These are phyloP conservation scores for Macrophomina tecta DNA, from an alignment of 2,329 filamentous ascomycete genomes.

Conservation along the genomic window DNA sequence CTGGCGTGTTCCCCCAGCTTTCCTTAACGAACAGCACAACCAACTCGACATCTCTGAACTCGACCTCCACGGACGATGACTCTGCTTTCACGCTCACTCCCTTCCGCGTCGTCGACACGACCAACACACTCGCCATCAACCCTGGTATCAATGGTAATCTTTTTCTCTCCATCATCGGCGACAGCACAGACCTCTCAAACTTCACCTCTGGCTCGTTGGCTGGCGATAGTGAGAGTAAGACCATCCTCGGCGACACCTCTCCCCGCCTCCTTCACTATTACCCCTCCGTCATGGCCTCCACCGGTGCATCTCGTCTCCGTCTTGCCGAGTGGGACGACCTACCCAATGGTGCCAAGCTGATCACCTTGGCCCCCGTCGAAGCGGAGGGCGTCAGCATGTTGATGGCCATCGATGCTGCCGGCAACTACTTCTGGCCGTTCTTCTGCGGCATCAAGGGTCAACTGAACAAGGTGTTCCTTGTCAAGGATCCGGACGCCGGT, in stretches of 20 bases:
- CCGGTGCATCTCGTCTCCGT: constrained; percentile 30
- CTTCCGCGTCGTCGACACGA: constrained; percentile 13
- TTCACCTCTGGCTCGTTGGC: background rate
- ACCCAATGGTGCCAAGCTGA: constrained; percentile 27
- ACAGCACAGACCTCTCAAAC: constrained; percentile 27
- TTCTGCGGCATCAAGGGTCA: constrained; percentile 29
- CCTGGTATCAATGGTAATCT: constrained; percentile 8
- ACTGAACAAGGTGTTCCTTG: constrained; percentile 30
- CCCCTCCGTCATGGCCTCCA: constrained; percentile 26
- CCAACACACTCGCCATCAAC: constrained; percentile 5
- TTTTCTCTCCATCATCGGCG: constrained; percentile 18
- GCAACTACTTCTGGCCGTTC: constrained; percentile 31
- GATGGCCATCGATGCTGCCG: constrained; percentile 27
- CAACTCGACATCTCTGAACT: background rate
- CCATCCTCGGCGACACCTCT: constrained; percentile 22
- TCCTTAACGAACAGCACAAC: background rate
- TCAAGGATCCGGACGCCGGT: constrained; percentile 25
- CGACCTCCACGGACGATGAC: background rate
- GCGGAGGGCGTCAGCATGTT: constrained; percentile 14
- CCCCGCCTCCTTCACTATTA: constrained; percentile 27
- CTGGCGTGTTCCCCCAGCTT: constrained; percentile 1
- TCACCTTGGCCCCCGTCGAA: constrained; percentile 27
- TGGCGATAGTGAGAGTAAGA: constrained; percentile 1
- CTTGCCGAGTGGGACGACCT: constrained; percentile 29
- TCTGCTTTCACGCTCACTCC: background rate